phyloP scores from a whole-genome alignment of 108 stramenopile genomes.

The Skeletonema marinoi region DNA sequence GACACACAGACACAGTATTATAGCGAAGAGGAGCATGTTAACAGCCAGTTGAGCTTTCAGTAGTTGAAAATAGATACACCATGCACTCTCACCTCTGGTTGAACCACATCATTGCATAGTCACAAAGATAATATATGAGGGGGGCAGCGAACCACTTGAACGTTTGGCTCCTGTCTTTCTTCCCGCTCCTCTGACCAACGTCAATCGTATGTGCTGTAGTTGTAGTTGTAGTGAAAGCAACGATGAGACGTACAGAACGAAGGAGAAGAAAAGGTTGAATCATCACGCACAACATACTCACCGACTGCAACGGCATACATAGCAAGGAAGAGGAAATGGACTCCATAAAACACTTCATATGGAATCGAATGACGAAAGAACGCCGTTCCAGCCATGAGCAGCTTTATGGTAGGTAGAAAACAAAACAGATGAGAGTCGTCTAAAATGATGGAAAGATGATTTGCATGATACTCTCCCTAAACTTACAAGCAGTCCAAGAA shows the following conservation, averaged over 20 bases:
- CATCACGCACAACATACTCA: neutral
- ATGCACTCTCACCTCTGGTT: conserved; percentile 23
- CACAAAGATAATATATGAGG: conserved; percentile 47
- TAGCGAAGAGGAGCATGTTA: neutral
- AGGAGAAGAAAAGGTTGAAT: neutral
- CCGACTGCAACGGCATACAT: conserved; percentile 34
- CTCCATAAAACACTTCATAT: conserved; percentile 49
- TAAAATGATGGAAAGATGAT: too few relatives aligned
- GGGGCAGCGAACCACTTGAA: conserved; percentile 57
- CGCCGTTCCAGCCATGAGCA: conserved; percentile 38
- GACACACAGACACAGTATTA: too few relatives aligned
- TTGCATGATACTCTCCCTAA: neutral
- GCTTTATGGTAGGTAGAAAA: neutral
- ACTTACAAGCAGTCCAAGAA: conserved; percentile 23
- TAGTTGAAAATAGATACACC: neutral
- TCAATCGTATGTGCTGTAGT: conserved; percentile 53
- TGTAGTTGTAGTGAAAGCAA: conserved; percentile 11
- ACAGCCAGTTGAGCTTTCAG: neutral
- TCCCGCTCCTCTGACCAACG: conserved; percentile 26
- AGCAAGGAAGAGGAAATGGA: conserved; percentile 46
- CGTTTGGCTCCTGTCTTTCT: conserved; percentile 40
- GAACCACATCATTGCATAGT: conserved; percentile 40
- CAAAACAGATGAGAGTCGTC: neutral
- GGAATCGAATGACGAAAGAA: conserved; percentile 45
- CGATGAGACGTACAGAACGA: neutral